Evolutionary conservation across 768 basidiomycete species (phyloP), one percentile per base, ranked within the genome.

Genomic region (Leucosporidium scottii): DNA sequence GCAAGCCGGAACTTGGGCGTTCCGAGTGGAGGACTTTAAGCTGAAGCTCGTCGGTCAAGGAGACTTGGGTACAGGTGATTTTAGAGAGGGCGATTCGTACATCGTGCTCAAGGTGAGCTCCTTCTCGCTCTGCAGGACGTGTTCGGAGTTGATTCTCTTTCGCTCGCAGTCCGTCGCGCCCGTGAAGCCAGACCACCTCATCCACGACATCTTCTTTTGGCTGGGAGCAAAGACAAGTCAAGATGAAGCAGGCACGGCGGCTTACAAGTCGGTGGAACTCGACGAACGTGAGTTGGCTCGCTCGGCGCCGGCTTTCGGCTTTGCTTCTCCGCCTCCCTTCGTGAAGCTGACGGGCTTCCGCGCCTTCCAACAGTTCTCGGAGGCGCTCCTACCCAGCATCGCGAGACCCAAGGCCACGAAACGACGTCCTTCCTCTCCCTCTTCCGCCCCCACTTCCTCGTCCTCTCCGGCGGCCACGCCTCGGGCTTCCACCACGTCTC

Each of bases 121-220:
- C 30, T 31, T 57, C 12, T 31, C 36, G 25, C 15, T 3, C 8
- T 8, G 39, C 39, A 12, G 8, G 39, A 44, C 39, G 34, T 12
- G 34, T 44, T 44, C 39, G 3, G 39, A 44, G 39, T 13, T 44
- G 39, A 44, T 13, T 44, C 15, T 44, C 39, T 44, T 13, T 17
- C 15, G 28, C 8, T 28, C 47, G 15, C 59, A 60, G 59, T 50
- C 48, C 7, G 27, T 31, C 13, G 59, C 47, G 15, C 48, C 59
- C 9, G 44, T 60, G n/a, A 21, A 18, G 17, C 25, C 44, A 47
- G n/a, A 49, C 20, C 59, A 51, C 21, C 50, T 58, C 17, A 58
- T 58, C 39, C 57, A 58, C 57, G 57, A 58, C 57, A 58, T 58
- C 25, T 27, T 2, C 36, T 58, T 58, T n/a, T 58, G 57, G 57